A percentile compares a stretch with the other conserved stretches of the same genome.
These are phyloP conservation scores for Paulownia fortunei DNA, from an alignment of 257 asterid species.

Conservation along the genomic window DNA sequence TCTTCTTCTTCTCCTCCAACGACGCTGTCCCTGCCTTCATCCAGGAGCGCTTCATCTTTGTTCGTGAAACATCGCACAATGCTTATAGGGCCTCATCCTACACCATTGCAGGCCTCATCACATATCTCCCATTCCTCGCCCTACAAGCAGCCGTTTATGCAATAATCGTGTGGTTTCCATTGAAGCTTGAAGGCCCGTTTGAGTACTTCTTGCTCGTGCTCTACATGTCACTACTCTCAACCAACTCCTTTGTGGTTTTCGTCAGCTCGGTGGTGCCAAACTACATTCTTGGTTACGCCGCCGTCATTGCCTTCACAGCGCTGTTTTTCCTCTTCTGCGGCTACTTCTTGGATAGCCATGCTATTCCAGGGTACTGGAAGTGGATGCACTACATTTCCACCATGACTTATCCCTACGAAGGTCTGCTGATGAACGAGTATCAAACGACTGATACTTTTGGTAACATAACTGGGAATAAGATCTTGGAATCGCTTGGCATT, in stretches of 20 bases:
- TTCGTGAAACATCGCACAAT: conserved; percentile 83
- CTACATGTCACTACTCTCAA: conserved; percentile 70
- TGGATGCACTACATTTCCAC: conserved; percentile 77
- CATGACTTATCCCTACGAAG: conserved; percentile 79
- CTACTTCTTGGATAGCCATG: conserved; percentile 52
- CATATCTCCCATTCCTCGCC: conserved; percentile 80
- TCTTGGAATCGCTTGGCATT: conserved; percentile 53
- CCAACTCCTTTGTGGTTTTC: conserved; percentile 84
- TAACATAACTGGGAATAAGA: conserved; percentile 41
- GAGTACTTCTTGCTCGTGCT: conserved; percentile 66
- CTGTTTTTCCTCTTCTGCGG: conserved; percentile 76
- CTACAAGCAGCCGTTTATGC: conserved; percentile 80
- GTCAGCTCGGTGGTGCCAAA: conserved; percentile 85
- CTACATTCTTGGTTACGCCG: conserved; percentile 86
- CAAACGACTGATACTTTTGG: conserved; percentile 53
- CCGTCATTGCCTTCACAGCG: conserved; percentile 87
- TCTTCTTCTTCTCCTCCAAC: conserved; percentile 85
- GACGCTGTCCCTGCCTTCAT: conserved; percentile 96
- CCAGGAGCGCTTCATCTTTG: conserved; percentile 81
- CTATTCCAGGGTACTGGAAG: conserved; percentile 64
- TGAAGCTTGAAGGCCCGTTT: conserved; percentile 56
- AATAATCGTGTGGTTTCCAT: conserved; percentile 72
- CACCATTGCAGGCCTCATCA: conserved; percentile 78
- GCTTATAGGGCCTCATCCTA: conserved; percentile 91
- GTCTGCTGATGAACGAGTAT: conserved; percentile 70